Percentiles rank a stretch among this genome's conserved stretches.
Conservation (phyloP, 1,284 basidiomycete species). For the Boletus semigastroideus region DNA sequence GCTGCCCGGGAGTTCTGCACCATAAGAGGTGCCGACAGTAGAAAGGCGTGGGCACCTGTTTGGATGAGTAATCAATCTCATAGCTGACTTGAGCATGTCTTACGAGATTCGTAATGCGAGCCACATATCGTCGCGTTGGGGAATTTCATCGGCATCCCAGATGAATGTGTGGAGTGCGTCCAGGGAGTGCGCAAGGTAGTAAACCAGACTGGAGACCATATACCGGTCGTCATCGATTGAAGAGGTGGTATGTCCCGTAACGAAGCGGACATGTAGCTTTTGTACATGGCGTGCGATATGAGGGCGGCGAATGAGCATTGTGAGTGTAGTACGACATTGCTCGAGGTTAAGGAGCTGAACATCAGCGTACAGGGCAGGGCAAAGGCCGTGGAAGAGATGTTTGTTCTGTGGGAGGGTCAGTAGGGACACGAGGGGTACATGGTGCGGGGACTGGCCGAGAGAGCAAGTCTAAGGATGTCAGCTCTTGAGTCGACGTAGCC, state of each 20-base stretch:
- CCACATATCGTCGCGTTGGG: constrained; percentile 73
- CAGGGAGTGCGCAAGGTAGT: constrained; percentile 45
- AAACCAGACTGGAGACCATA: constrained; percentile 46
- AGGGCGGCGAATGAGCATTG: constrained; percentile 54
- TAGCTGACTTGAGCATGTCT: neutral
- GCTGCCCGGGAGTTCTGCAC: constrained; percentile 52
- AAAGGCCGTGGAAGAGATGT: constrained; percentile 48
- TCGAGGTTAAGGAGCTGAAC: constrained; percentile 51
- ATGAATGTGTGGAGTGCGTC: constrained; percentile 63
- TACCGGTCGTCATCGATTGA: constrained; percentile 32
- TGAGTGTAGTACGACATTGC: constrained; percentile 61
- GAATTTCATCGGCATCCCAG: constrained; percentile 68
- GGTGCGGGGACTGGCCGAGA: constrained; percentile 46
- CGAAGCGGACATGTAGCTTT: constrained; percentile 47
- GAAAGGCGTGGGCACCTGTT: constrained; percentile 60
- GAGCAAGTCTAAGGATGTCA: constrained; percentile 56
- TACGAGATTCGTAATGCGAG: constrained; percentile 63
- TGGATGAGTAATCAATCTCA: neutral
- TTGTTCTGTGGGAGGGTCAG: constrained; percentile 37
- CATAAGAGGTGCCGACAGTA: constrained; percentile 59
- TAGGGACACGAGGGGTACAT: constrained; percentile 4
- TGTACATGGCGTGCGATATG: constrained; percentile 65
- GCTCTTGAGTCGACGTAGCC: constrained; percentile 46
- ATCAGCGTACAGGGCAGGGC: constrained; percentile 57
- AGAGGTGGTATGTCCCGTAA: neutral